Conservation (phyloP, 1,284 basidiomycete species). For the Mrakiaceae sp. region DNA sequence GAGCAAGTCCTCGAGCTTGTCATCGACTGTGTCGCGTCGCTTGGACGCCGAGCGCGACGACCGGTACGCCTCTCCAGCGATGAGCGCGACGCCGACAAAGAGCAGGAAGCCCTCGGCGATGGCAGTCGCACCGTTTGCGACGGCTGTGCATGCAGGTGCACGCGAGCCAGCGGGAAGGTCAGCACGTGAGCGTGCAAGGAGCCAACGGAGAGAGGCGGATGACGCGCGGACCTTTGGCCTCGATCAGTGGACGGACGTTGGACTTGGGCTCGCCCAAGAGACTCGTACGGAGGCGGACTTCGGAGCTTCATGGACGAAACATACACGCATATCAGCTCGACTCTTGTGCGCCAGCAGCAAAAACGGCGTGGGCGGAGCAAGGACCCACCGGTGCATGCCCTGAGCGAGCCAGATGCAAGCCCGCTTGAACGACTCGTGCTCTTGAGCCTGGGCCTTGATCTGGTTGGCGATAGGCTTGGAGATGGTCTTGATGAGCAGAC, state of each 20-base stretch:
- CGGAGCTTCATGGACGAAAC: not conserved
- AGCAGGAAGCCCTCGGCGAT: conserved; percentile 15
- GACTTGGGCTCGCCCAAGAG: conserved; percentile 7
- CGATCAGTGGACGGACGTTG: not conserved
- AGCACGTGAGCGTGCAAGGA: not conserved
- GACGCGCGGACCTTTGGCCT: not conserved
- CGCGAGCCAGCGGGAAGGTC: not conserved
- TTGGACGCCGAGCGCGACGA: conserved; percentile 5
- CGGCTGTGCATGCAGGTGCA: not conserved
- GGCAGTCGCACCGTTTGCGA: conserved; percentile 13
- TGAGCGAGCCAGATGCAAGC: conserved; percentile 20
- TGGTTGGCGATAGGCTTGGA: conserved; percentile 24
- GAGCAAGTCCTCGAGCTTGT: conserved; percentile 1
- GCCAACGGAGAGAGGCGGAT: not conserved
- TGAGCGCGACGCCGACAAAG: conserved; percentile 10
- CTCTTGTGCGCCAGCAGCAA: no score
- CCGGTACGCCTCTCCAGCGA: conserved; percentile 15
- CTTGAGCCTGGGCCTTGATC: conserved; percentile 23
- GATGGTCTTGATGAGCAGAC: conserved; percentile 21
- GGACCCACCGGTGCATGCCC: conserved; percentile 5
- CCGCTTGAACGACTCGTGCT: conserved; percentile 19
- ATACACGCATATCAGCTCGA: no score
- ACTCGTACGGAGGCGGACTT: conserved; percentile 3
- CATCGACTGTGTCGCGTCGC: conserved; percentile 12
- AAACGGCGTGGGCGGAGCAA: no score